These are phyloP conservation scores for Spathaspora boniae DNA, from an alignment of 805 yeast genomes.

Conservation along the genomic window DNA sequence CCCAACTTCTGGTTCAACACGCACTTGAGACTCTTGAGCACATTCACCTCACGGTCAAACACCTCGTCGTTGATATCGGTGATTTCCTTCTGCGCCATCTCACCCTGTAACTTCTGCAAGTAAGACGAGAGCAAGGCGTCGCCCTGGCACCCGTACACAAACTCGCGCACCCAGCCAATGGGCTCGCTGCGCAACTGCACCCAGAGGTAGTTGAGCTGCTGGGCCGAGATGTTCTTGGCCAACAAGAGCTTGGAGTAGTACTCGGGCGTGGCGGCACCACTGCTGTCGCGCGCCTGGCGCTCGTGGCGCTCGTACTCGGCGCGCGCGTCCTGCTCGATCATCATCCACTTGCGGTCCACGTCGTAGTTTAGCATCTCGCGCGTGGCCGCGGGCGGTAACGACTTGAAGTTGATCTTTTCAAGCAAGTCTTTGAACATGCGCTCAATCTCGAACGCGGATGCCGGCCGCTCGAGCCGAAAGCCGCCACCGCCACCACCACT, in stretches of 20 bases:
- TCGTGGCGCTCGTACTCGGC: conserved; percentile 63
- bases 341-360: conserved; percentile 84
- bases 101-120: conserved; percentile 47
- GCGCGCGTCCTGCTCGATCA: conserved; percentile 80
- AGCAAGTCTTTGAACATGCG: conserved; percentile 73
- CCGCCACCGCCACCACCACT: too few relatives aligned
- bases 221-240: conserved; percentile 61
- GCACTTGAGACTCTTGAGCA: conserved; percentile 76
- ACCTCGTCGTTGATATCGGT: conserved; percentile 46
- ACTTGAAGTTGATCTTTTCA: conserved; percentile 75
- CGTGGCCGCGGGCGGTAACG: conserved; percentile 68
- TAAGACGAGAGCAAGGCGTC: conserved; percentile 70
- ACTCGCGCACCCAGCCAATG: conserved; percentile 70
- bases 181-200: conserved; percentile 92
- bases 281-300: conserved; percentile 18
- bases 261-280: conserved; percentile 53
- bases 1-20: conserved; percentile 63
- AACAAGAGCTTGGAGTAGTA: conserved; percentile 73
- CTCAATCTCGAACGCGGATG: conserved; percentile 63
- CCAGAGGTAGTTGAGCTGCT: conserved; percentile 79
- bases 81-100: conserved; percentile 27
- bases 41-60: conserved; percentile 68
- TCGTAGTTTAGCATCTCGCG: conserved; percentile 73
- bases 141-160: conserved; percentile 73
- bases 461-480: conserved; percentile 59